A percentile compares a stretch with the other conserved stretches of the same genome.
Evolutionary conservation across 2,329 filamentous ascomycete genomes (phyloP).

Genomic region (Cephalotrichum gorgonifer): DNA sequence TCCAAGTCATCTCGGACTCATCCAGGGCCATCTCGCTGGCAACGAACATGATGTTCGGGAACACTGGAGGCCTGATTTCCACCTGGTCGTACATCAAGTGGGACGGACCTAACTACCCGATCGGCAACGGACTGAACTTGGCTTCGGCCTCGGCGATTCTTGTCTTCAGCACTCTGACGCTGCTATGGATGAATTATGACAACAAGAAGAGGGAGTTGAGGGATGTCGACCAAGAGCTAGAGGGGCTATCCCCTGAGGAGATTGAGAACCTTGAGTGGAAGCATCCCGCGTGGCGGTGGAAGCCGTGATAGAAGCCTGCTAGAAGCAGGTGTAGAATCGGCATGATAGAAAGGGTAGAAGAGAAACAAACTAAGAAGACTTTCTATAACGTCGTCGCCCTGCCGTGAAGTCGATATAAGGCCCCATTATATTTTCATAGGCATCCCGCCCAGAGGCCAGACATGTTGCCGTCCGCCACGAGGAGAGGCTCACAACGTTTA

Average conservation of each 20-base stretch:
- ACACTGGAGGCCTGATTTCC: constrained; percentile 57
- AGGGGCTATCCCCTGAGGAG: constrained; percentile 38
- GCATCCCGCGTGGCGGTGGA: constrained; percentile 56
- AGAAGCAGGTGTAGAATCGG: no score
- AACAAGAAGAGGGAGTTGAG: constrained; percentile 31
- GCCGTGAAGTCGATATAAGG: no score
- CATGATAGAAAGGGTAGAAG: background rate
- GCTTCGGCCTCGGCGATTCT: constrained; percentile 44
- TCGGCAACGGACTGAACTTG: constrained; percentile 61
- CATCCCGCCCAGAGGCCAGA: no score
- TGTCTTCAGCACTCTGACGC: constrained; percentile 32
- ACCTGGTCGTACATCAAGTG: constrained; percentile 55
- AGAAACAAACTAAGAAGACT: no score
- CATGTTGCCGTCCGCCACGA: no score
- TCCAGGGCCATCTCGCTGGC: constrained; percentile 43
- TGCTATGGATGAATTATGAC: constrained; percentile 50
- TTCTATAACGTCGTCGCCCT: no score
- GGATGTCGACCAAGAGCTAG: constrained; percentile 33
- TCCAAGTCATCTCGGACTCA: constrained; percentile 61
- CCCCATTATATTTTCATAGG: no score
- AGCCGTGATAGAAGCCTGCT: constrained; percentile 9
- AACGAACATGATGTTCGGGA: constrained; percentile 59
- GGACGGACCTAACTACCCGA: constrained; percentile 56
- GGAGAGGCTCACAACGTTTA: no score
- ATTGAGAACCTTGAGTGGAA: constrained; percentile 55